These are phyloP conservation scores for Huiozyma naganishii DNA, from an alignment of 805 yeast species.

Conservation along the genomic window DNA sequence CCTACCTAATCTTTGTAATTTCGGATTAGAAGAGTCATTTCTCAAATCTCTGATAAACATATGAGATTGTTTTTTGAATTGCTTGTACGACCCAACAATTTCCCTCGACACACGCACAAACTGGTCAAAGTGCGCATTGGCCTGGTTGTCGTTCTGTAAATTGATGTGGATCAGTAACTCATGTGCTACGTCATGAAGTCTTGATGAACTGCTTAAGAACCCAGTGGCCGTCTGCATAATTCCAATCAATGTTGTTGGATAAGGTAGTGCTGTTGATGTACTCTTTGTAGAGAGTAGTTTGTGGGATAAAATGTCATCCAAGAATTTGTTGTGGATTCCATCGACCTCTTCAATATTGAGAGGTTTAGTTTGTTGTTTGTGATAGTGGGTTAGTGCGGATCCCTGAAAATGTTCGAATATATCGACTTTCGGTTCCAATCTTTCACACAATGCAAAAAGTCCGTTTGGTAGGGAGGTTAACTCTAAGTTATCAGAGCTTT, in stretches of 20 bases:
- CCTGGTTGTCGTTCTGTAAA: conserved; percentile 15
- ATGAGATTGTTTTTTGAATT: conserved; percentile 34
- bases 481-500: conserved; percentile 24
- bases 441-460: conserved; percentile 18
- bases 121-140: conserved; percentile 18
- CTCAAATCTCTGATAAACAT: conserved; percentile 41
- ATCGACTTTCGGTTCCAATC: conserved; percentile 23
- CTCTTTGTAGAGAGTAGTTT: conserved; percentile 25
- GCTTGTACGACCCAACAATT: conserved; percentile 33
- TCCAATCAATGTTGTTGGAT: conserved; percentile 33
- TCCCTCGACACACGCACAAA: conserved; percentile 32
- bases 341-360: conserved; percentile 41
- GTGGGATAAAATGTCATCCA: conserved; percentile 19
- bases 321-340: conserved; percentile 26
- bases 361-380: not conserved
- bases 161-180: conserved; percentile 27
- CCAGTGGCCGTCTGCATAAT: conserved; percentile 30
- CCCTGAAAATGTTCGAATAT: conserved; percentile 7
- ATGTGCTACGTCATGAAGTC: conserved; percentile 28
- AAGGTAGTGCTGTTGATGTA: conserved; percentile 29
- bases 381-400: not conserved
- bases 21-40: conserved; percentile 38
- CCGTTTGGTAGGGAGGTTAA: conserved; percentile 19
- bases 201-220: conserved; percentile 31
- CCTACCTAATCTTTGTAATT: conserved; percentile 25